Conservation (phyloP, 257 asterid species). For the Solanum sejunctum region DNA sequence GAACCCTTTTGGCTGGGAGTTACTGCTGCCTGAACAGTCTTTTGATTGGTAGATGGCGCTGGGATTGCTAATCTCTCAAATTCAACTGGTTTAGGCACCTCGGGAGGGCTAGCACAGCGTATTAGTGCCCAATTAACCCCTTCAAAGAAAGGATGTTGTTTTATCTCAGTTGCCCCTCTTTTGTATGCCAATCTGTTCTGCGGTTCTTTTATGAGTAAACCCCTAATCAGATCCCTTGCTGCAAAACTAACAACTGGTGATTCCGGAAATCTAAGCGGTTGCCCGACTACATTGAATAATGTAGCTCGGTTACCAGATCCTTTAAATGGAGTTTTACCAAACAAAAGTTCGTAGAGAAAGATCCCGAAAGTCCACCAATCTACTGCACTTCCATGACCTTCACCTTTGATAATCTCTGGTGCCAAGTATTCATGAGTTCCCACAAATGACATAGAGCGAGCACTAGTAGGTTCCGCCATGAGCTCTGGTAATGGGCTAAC, state of each 20-base stretch:
- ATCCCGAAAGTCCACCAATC: slow-evolving; percentile 42
- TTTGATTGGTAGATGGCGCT: slow-evolving; percentile 9
- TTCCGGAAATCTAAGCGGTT: slow-evolving; percentile 30
- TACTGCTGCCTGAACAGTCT: slow-evolving; percentile 4
- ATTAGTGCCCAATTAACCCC: slow-evolving; percentile 37
- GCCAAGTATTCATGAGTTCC: slow-evolving; percentile 38
- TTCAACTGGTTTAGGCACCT: slow-evolving; percentile 28
- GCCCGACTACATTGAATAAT: slow-evolving; percentile 31
- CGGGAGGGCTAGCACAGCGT: slow-evolving; percentile 38
- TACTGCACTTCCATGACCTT: slow-evolving; percentile 38
- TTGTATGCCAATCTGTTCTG: slow-evolving; percentile 30
- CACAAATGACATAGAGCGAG: slow-evolving; percentile 36
- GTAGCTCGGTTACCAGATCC: slow-evolving; percentile 39
- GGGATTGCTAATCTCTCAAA: slow-evolving; percentile 6
- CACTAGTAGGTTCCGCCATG: slow-evolving; percentile 30
- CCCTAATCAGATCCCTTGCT: slow-evolving; percentile 30
- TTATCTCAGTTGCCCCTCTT: slow-evolving; percentile 37
- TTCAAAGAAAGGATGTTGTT: slow-evolving; percentile 36
- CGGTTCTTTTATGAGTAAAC: slow-evolving; percentile 32
- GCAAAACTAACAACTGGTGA: slow-evolving; percentile 30
- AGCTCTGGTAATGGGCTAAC: slow-evolving; percentile 31
- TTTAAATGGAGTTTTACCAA: slow-evolving; percentile 34
- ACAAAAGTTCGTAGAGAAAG: slow-evolving; percentile 25
- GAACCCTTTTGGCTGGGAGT: slow-evolving; percentile 10
- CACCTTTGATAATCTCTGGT: slow-evolving; percentile 36